These are phyloP conservation scores for Apiospora hydei DNA, from an alignment of 2,329 filamentous ascomycete genomes.

Conservation along the genomic window DNA sequence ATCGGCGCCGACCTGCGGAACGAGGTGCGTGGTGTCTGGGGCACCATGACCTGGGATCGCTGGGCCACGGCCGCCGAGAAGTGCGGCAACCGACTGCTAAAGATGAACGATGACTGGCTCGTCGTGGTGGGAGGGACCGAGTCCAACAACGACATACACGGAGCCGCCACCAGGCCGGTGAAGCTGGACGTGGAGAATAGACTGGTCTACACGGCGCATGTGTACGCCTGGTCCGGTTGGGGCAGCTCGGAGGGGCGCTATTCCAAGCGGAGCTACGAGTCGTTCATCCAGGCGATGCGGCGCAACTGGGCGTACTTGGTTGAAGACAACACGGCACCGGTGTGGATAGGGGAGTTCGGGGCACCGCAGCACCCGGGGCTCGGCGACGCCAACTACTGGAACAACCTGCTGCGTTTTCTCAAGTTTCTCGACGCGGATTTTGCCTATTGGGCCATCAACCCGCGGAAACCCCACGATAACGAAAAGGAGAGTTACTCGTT, in stretches of 20 bases:
- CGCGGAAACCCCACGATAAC: conserved; percentile 66
- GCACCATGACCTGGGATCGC: conserved; percentile 70
- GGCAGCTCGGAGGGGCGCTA: conserved; percentile 67
- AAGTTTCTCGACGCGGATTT: conserved; percentile 67
- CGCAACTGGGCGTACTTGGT: conserved; percentile 72
- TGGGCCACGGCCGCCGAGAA: conserved; percentile 71
- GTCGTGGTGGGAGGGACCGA: conserved; percentile 73
- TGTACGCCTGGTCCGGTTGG: conserved; percentile 76
- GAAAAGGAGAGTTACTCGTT: conserved; percentile 67
- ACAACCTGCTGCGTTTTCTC: conserved; percentile 66
- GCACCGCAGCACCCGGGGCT: conserved; percentile 59
- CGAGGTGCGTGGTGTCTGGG: conserved; percentile 73
- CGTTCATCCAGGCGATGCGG: conserved; percentile 69
- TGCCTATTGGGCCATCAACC: conserved; percentile 75
- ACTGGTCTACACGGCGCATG: conserved; percentile 73
- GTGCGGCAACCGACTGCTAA: conserved; percentile 66
- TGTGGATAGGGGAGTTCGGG: conserved; percentile 75
- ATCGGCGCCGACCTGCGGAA: conserved; percentile 73
- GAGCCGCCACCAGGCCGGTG: conserved; percentile 63
- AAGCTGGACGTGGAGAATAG: conserved; percentile 59
- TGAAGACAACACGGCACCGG: conserved; percentile 61
- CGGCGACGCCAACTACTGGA: conserved; percentile 71
- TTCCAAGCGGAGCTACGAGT: conserved; percentile 64
- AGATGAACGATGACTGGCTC: conserved; percentile 68
- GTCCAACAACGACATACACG: conserved; percentile 70